Evolutionary conservation across 352 stramenopile species (phyloP).

Genomic region (Globisporangium camurandrum): DNA sequence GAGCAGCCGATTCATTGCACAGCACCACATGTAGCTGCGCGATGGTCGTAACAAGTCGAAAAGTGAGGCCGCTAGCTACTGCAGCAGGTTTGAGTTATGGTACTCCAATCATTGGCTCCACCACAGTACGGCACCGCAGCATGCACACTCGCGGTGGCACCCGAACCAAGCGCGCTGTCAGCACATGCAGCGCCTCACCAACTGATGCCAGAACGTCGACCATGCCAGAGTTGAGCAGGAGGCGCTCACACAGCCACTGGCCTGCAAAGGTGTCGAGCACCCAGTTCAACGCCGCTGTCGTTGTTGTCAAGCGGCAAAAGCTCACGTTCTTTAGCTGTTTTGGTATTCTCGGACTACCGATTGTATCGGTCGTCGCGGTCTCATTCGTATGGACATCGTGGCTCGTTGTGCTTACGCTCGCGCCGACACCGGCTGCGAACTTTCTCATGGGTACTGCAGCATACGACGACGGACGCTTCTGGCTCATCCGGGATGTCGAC

Average conservation of each 20-base stretch:
- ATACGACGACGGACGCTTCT: conserved; percentile 45
- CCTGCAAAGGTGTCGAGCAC: neutral
- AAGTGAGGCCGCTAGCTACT: neutral
- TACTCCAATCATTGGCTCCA: no score
- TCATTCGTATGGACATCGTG: conserved; percentile 25
- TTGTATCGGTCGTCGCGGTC: conserved; percentile 12
- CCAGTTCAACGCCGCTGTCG: neutral
- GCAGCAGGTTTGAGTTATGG: neutral
- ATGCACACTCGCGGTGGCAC: no score
- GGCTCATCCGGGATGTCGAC: conserved; percentile 21
- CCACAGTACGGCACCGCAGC: no score
- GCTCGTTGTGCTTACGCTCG: conserved; percentile 19
- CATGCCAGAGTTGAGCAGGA: neutral
- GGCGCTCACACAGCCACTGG: neutral
- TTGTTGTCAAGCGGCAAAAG: neutral
- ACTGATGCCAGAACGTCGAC: neutral
- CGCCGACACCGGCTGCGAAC: conserved; percentile 26
- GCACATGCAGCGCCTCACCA: neutral
- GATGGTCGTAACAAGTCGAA: neutral
- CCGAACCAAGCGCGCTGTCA: no score
- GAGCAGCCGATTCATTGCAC: no score
- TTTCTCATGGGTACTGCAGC: conserved; percentile 37
- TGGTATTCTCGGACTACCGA: conserved; percentile 10
- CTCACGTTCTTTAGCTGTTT: conserved; percentile 17
- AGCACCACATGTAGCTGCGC: neutral